These are phyloP conservation scores for Trichophyton equinum DNA, from an alignment of 2,329 filamentous ascomycete genomes.

Conservation along the genomic window DNA sequence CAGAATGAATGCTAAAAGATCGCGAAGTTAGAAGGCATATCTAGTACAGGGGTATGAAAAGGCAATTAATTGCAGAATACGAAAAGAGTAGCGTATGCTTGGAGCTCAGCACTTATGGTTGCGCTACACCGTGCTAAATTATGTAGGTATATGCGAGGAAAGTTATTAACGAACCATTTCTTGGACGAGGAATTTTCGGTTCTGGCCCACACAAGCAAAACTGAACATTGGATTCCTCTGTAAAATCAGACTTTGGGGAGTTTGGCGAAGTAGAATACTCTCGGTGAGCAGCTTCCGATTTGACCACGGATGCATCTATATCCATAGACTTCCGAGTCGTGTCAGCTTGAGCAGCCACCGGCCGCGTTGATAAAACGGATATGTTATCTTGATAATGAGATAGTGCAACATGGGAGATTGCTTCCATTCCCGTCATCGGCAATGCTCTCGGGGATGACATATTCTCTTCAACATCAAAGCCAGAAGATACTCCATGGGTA, in stretches of 20 bases:
- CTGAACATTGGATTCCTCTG: slow-evolving; percentile 35
- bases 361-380: neutral
- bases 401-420: neutral
- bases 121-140: neutral
- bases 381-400: neutral
- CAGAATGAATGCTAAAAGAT: slow-evolving; percentile 74
- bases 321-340: slow-evolving; percentile 7
- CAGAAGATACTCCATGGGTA: slow-evolving; percentile 14
- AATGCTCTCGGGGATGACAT: neutral
- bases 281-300: slow-evolving; percentile 4
- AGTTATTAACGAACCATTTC: slow-evolving; percentile 48
- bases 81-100: neutral
- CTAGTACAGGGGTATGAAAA: neutral
- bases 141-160: slow-evolving; percentile 9
- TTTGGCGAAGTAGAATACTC: slow-evolving; percentile 22
- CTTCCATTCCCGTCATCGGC: neutral
- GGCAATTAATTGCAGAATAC: neutral
- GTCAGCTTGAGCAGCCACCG: neutral
- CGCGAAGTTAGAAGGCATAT: slow-evolving; percentile 16
- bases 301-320: slow-evolving; percentile 4
- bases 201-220: slow-evolving; percentile 60
- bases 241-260: slow-evolving; percentile 23
- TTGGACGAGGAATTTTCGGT: slow-evolving; percentile 57
- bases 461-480: neutral
- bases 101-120: no score